phyloP scores from a whole-genome alignment of 2,329 filamentous ascomycete genomes.

The Fusarium guadeloupense region DNA sequence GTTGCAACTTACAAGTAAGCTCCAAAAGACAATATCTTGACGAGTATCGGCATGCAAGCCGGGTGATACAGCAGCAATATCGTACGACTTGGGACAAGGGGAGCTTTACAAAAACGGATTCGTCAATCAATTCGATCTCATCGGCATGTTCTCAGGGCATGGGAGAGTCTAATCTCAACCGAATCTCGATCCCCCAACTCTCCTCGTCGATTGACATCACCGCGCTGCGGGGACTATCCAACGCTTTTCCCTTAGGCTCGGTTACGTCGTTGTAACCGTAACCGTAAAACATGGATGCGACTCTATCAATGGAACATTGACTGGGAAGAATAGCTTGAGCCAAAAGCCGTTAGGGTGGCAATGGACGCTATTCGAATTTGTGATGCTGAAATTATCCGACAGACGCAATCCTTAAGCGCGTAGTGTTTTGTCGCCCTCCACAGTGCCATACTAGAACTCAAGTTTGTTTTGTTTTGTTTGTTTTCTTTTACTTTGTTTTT shows the following conservation, averaged over 20 bases:
- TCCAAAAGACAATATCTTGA: not conserved
- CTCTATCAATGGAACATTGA: not conserved
- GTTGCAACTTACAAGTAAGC: too few species aligned
- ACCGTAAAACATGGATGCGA: not conserved
- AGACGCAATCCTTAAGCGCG: constrained; percentile 1
- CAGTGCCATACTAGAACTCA: not conserved
- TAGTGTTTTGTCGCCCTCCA: not conserved
- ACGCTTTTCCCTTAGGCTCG: not conserved
- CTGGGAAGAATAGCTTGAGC: not conserved
- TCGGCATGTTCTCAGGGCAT: not conserved
- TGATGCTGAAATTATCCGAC: constrained; percentile 9
- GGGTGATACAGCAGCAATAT: not conserved
- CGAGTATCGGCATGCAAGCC: not conserved
- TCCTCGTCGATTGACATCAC: constrained; percentile 6
- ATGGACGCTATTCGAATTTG: not conserved
- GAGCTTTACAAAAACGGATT: not conserved
- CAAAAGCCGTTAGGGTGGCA: not conserved
- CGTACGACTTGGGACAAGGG: constrained; percentile 2
- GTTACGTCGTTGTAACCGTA: constrained; percentile 5
- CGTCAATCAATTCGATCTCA: constrained; percentile 6
- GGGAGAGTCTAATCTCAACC: not conserved
- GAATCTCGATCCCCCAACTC: constrained; percentile 9
- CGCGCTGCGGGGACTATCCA: not conserved
- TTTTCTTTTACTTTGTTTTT: constrained; percentile 18
- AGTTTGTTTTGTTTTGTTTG: constrained; percentile 3